These are phyloP conservation scores for Diaporthe citrichinensis DNA, from an alignment of 2,329 filamentous ascomycete species.

Conservation along the genomic window DNA sequence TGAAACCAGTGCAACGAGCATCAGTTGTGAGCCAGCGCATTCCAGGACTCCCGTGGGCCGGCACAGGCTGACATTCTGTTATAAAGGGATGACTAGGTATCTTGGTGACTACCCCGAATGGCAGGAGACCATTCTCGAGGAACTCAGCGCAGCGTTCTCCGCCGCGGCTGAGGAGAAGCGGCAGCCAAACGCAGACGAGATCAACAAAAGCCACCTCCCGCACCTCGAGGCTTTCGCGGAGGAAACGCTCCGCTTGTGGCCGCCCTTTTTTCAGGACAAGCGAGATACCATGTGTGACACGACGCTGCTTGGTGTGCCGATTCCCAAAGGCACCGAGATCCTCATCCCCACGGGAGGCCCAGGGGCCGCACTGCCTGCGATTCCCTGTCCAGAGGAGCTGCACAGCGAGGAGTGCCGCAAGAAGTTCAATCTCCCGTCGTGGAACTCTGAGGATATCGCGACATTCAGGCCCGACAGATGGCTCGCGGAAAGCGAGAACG, in stretches of 20 bases:
- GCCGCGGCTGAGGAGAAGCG: neutral
- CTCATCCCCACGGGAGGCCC: constrained; percentile 3
- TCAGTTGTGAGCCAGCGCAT: constrained; percentile 39
- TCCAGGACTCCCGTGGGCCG: neutral
- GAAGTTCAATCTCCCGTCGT: neutral
- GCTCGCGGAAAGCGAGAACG: constrained; percentile 9
- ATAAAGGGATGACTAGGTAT: constrained; percentile 45
- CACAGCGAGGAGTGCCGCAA: neutral
- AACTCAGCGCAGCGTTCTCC: neutral
- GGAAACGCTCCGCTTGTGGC: constrained; percentile 49
- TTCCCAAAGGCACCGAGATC: constrained; percentile 48
- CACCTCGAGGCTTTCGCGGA: constrained; percentile 52
- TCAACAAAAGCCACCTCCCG: constrained; percentile 44
- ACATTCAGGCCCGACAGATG: constrained; percentile 6
- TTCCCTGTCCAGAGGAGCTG: neutral
- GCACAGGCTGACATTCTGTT: neutral
- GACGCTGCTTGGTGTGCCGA: constrained; percentile 45
- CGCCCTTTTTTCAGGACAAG: constrained; percentile 45
- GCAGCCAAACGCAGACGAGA: constrained; percentile 45
- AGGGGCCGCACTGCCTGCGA: neutral
- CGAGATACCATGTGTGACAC: constrained; percentile 48
- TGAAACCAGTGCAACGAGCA: constrained; percentile 49
- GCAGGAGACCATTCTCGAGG: constrained; percentile 43
- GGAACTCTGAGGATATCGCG: neutral
- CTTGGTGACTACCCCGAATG: constrained; percentile 45